Conservation (phyloP, 495 filamentous ascomycete species). For the Neurospora pannonica region DNA sequence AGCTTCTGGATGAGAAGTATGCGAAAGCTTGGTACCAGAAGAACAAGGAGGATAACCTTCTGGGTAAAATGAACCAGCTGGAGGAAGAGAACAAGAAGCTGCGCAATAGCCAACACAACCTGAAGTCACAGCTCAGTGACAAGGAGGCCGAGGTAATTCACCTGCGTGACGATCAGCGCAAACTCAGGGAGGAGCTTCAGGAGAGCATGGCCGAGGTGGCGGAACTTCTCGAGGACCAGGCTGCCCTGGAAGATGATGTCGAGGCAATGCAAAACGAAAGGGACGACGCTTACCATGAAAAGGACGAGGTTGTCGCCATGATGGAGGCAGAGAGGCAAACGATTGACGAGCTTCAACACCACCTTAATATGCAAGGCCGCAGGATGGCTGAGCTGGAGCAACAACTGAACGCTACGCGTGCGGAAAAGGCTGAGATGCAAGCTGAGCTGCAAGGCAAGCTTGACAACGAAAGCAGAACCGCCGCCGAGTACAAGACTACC, state of each 20-base stretch:
- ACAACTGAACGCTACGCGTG: slow-evolving; percentile 18
- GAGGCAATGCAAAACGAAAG: slow-evolving; percentile 22
- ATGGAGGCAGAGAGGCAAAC: slow-evolving; percentile 31
- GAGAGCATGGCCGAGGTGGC: slow-evolving; percentile 4
- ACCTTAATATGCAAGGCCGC: slow-evolving; percentile 27
- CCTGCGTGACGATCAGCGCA: slow-evolving; percentile 1
- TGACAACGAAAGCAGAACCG: slow-evolving; percentile 26
- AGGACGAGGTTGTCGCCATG: slow-evolving; percentile 1
- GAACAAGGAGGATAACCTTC: slow-evolving; percentile 22
- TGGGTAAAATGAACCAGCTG: slow-evolving; percentile 31
- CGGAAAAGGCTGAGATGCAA: slow-evolving; percentile 12
- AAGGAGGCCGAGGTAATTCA: neutral
- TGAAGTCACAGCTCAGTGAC: slow-evolving; percentile 13
- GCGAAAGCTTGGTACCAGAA: neutral
- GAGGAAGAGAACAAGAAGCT: slow-evolving; percentile 30
- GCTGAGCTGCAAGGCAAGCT: slow-evolving; percentile 20
- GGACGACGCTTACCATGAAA: slow-evolving; percentile 8
- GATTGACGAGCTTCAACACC: slow-evolving; percentile 34
- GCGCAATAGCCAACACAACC: slow-evolving; percentile 16
- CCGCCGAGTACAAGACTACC: slow-evolving; percentile 29
- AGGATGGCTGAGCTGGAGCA: slow-evolving; percentile 26
- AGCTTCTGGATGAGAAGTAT: neutral
- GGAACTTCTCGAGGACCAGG: slow-evolving; percentile 8
- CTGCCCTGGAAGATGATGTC: slow-evolving; percentile 2
- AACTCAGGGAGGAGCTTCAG: slow-evolving; percentile 24